Evolutionary conservation across 2,329 filamentous ascomycete species (phyloP).

Genomic region (Aspergillus fijiensis): DNA sequence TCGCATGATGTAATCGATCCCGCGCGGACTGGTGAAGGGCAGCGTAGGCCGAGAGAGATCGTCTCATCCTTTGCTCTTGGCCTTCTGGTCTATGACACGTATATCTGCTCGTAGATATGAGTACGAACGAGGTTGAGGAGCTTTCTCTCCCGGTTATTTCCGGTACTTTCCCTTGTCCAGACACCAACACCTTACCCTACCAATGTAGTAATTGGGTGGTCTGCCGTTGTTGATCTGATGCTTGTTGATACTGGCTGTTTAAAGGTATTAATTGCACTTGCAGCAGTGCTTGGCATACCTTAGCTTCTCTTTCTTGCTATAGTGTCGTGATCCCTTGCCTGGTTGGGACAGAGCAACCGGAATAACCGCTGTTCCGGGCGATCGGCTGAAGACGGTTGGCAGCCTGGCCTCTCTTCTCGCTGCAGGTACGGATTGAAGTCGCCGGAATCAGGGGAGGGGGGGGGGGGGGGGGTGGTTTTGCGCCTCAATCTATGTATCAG

Average conservation of each 20-base stretch:
- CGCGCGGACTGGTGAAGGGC: background rate
- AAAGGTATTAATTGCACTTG: background rate
- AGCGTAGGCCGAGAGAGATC: background rate
- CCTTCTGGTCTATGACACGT: background rate
- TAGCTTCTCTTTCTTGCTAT: background rate
- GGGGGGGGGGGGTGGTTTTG: conserved; percentile 1
- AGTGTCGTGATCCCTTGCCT: conserved; percentile 2
- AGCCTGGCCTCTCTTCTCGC: background rate
- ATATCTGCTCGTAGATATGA: background rate
- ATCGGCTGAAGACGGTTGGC: background rate
- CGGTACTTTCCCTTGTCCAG: background rate
- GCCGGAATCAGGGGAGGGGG: conserved; percentile 6
- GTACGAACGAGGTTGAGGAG: too few species aligned
- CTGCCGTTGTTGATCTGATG: too few species aligned
- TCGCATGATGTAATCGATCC: conserved; percentile 7
- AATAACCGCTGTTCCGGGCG: background rate
- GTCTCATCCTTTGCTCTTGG: background rate
- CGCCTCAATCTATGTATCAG: background rate
- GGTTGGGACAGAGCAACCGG: background rate
- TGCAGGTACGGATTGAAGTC: conserved; percentile 6
- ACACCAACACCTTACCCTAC: too few species aligned
- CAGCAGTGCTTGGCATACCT: background rate
- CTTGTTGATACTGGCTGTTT: too few species aligned
- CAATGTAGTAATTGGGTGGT: too few species aligned
- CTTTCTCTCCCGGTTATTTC: background rate